Conservation (phyloP, 164 flowering plant genomes). For the Sextonia rubra region DNA sequence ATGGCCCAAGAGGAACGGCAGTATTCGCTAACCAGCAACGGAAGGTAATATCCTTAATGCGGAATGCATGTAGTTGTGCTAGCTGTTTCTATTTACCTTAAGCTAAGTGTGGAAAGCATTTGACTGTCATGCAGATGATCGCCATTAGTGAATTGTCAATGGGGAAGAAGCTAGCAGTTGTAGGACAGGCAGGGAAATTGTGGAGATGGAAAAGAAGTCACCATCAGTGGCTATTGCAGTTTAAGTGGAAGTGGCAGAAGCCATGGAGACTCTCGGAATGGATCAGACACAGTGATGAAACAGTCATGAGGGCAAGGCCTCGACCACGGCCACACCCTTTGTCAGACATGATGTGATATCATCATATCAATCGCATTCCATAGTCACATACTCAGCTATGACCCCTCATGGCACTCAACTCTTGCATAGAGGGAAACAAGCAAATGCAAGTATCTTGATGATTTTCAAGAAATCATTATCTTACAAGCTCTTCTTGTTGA, state of each 20-base stretch:
- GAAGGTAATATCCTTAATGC: slow-evolving; percentile 41
- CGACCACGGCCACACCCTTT: slow-evolving; percentile 67
- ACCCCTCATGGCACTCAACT: slow-evolving; percentile 19
- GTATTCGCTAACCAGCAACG: slow-evolving; percentile 50
- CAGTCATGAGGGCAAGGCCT: slow-evolving; percentile 63
- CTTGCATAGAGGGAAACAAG: slow-evolving; percentile 21
- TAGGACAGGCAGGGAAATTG: slow-evolving; percentile 79
- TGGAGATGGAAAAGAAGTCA: slow-evolving; percentile 99
- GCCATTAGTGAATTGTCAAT: slow-evolving; percentile 71
- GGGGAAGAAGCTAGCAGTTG: slow-evolving; percentile 58
- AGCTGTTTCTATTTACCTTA: background rate
- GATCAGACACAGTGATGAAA: slow-evolving; percentile 94
- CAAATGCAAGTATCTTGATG: slow-evolving; percentile 30
- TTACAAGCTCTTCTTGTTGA: background rate
- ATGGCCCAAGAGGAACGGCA: slow-evolving; percentile 54
- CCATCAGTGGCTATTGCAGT: slow-evolving; percentile 92
- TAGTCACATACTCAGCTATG: slow-evolving; percentile 25
- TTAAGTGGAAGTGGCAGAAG: slow-evolving; percentile 99
- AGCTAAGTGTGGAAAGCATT: slow-evolving; percentile 7
- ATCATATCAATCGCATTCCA: slow-evolving; percentile 5
- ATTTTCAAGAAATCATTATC: background rate
- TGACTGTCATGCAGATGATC: slow-evolving; percentile 57
- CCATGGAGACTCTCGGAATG: slow-evolving; percentile 98
- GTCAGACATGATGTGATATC: slow-evolving; percentile 33
- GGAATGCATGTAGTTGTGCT: background rate